phyloP scores from a whole-genome alignment of 208 protist species.

The Tritrichomonas musculus region DNA sequence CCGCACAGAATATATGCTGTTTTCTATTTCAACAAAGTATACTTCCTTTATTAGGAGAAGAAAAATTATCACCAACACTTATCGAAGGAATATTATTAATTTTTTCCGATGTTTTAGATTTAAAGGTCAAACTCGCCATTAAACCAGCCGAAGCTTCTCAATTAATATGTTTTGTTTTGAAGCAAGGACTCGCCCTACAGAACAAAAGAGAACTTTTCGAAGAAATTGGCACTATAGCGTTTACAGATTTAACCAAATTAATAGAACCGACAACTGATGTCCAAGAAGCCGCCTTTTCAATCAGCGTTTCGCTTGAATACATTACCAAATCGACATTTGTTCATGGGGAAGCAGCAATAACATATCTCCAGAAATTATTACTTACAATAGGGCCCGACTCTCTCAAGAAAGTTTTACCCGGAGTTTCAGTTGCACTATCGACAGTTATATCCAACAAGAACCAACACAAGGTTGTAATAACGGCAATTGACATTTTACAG shows the following conservation, averaged over 20 bases:
- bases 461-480: neutral
- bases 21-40: slow-evolving; percentile 17
- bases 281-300: neutral
- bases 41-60: neutral
- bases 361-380: neutral
- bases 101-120: neutral
- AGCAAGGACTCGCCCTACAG: neutral
- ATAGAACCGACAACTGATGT: neutral
- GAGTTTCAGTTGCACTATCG: neutral
- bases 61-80: slow-evolving; percentile 19
- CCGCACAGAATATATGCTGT: no score
- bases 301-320: neutral
- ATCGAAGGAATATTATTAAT: slow-evolving; percentile 22
- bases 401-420: neutral
- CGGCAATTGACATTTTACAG: neutral
- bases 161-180: neutral
- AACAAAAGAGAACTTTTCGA: slow-evolving; percentile 2
- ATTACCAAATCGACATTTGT: neutral
- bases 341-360: neutral
- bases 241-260: neutral
- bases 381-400: neutral
- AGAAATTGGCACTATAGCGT: slow-evolving; percentile 11
- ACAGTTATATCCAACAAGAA: neutral
- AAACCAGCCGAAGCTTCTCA: neutral
- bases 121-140: neutral